These are phyloP conservation scores for Fistulifera solaris DNA, from an alignment of 108 stramenopile genomes.

Conservation along the genomic window DNA sequence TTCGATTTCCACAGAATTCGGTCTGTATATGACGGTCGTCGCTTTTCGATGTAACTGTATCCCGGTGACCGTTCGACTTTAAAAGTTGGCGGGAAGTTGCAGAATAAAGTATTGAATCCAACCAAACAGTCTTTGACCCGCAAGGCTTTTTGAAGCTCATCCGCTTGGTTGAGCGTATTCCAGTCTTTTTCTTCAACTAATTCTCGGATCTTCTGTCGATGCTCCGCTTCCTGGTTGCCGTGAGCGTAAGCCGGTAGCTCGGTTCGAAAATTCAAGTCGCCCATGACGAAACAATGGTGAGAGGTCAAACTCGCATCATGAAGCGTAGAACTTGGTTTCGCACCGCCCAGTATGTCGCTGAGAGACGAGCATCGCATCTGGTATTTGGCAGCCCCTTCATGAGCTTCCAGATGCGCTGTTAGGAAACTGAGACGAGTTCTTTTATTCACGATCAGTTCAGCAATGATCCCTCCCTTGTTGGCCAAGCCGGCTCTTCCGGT, in stretches of 20 bases:
- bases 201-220: conserved; percentile 10
- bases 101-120: conserved; percentile 41
- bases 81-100: conserved; percentile 76
- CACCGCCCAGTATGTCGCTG: conserved; percentile 33
- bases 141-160: conserved; percentile 42
- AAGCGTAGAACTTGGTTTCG: conserved; percentile 14
- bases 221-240: conserved; percentile 14
- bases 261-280: conserved; percentile 46
- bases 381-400: conserved; percentile 43
- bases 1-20: conserved; percentile 69
- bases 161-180: conserved; percentile 30
- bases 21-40: conserved; percentile 75
- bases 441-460: conserved; percentile 26
- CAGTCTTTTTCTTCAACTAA: conserved; percentile 30
- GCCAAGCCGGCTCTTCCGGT: conserved; percentile 42
- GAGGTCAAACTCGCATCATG: conserved; percentile 31
- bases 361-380: conserved; percentile 29
- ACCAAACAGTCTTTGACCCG: conserved; percentile 35
- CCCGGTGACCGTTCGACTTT: conserved; percentile 50
- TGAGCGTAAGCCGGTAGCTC: conserved; percentile 10
- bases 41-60: conserved; percentile 51
- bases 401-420: conserved; percentile 51
- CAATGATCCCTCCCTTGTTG: conserved; percentile 63
- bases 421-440: conserved; percentile 39
- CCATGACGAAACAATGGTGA: conserved; percentile 59